Base-by-base conservation (phyloP, 2,329 filamentous ascomycete genomes). In the Xenosphaeropsis pyriputrescens region DNA sequence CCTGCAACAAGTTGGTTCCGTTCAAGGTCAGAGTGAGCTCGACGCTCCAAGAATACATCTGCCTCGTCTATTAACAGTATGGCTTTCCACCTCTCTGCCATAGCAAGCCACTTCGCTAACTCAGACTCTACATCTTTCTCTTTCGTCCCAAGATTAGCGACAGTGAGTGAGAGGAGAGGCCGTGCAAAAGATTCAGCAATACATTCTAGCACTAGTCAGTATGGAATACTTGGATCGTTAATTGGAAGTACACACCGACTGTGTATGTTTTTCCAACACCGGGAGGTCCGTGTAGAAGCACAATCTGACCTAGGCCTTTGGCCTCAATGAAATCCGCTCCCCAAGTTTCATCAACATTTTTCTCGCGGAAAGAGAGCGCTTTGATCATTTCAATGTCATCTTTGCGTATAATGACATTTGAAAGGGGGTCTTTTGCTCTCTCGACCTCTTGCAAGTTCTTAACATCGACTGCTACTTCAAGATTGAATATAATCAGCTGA, bases 71-170 rank as follows among this genome's bases (percentile, higher is more conserved):
- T 15, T 11, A 37, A 14, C 14, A 69, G 49, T 4, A 70, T 60
- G 11, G 61, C 64, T 31, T 62, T 57, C 66, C 67, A 71, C 11
- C 59, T 57, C 0, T 58, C 58, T 3, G 65, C 67, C 45, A 68
- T 60, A 39, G 59, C 54, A 26, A 72, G 64, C 17, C 61, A 54
- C n/a, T 55, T 53, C 41, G 62, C 59, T 39, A 72, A 51, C 33
- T 63, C 62, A 9, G 54, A 47, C 6, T 65, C 64, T 5, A 70
- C 53, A 7, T 52, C 47, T 1, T 53, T 53, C 0, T 65, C 55
- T 29, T 57, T 57, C 36, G 58, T 59, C 18, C 66, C 66, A 16
- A 71, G 53, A 44, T 68, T 64, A 32, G 64, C 63, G 18, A 60
- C 62, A 37, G 63, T 61, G 55, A 49, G 29, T 12, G 41, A 39